Base-by-base conservation (phyloP, 352 stramenopile genomes). In the Phytophthora palmivora region DNA sequence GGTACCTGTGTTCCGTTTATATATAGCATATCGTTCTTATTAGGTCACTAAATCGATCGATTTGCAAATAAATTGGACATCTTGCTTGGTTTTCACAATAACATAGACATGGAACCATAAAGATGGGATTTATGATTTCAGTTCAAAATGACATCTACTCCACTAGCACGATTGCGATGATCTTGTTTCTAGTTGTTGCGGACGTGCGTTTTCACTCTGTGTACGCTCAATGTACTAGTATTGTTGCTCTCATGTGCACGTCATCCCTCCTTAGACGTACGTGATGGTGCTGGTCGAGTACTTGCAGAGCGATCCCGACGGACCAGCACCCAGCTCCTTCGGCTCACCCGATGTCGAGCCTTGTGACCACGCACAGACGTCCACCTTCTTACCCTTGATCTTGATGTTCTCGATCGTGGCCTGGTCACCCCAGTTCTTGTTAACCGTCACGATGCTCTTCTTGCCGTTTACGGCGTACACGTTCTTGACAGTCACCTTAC, bases 331-430 rank as follows among this genome's bases (percentile, higher is more conserved):
- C 15, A 45, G 26, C 12, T 63, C 43, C 21, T 55, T 38, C 6
- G 54, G 54, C 43, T 63, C 54, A 15, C 59, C 62, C 48, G 47
- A 56, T 16, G 37, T 59, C 14, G 34, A 48, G 36, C 46, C 58
- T n/a, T 67, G 34, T 22, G 47, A 58, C 58, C 58, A 67, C 19
- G 41, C 30, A 34, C 58, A 67, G 47, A 60, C 58, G 16, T 47
- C 33, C 15, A 60, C 37, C 32, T 55, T 67, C 39, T 53, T 67
- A 45, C 48, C 49, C 38, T 72, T 68, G 69, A 74, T 71, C 50
- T 78, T 75, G 38, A 83, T 63, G 55, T 79, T 72, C 34, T 73
- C 74, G 19, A 77, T 52, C 63, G 59, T 74, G 57, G 69, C 69
- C 4, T 47, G 41, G 21, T 47, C 41, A 0, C 41, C 41, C 41